Evolutionary conservation across 495 filamentous ascomycete genomes (phyloP), one percentile per base, ranked within the genome.

Genomic region (Jackrogersella minutella): DNA sequence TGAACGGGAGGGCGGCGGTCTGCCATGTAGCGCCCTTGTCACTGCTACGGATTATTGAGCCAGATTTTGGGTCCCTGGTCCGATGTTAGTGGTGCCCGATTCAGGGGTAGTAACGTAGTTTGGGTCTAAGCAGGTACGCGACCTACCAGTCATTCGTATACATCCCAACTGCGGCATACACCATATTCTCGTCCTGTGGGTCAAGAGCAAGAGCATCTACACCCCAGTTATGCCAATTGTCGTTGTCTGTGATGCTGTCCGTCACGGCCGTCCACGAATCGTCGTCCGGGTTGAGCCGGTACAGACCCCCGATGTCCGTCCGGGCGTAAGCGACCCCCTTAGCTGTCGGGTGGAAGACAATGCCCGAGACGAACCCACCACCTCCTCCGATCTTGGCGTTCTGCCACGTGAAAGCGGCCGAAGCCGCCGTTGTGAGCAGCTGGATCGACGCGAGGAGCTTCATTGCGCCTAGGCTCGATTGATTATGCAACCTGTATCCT

Each of bases 221-320:
- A 17, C 86, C 86, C 85, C 84, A 88, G 50, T 84, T 79, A 43
- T 77, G 74, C 84, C 85, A 87, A 57, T 77, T 80, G 10, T 71
- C 75, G 43, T 85, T 67, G 13, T 82, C 81, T 13, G 73, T 71
- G 17, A 85, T 74, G 40, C 73, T 78, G 63, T 89, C 86, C 5
- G 80, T 82, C 31, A 88, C 54, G 5, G 86, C 70, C 11, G 82
- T 86, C 86, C 86, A 88, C 5, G 80, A 82, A 64, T 86, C 83
- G 59, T 78, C 77, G 52, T 75, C 68, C 5, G 78, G 13, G 53
- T 86, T 85, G 47, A 87, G 75, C 44, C 80, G 77, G 69, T 89
- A 89, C 14, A 84, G 74, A 19, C 87, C 85, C 6, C 87, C 86
- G 67, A 89, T 88, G 62, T 89, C 87, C 2, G 86, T 86, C 21